Evolutionary conservation across 2,329 filamentous ascomycete species (phyloP).

Genomic region (Aspergillus sergii): DNA sequence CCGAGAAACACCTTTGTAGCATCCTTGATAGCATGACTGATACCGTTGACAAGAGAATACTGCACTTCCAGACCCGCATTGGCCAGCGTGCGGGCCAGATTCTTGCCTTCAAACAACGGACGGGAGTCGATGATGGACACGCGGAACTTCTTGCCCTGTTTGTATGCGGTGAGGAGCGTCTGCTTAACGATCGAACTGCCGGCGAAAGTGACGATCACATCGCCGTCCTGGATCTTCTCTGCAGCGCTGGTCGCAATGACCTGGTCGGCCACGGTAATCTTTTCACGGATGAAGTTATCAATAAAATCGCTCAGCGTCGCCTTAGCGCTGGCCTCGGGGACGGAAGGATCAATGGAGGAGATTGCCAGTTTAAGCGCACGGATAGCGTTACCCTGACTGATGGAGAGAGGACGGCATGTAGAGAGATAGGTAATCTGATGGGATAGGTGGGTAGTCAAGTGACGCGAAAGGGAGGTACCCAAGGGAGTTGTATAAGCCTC

Average conservation of each 20-base stretch:
- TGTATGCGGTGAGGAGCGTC: slow-evolving; percentile 72
- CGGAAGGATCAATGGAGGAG: slow-evolving; percentile 83
- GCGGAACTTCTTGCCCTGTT: slow-evolving; percentile 72
- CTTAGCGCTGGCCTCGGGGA: slow-evolving; percentile 81
- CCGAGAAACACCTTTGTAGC: slow-evolving; percentile 78
- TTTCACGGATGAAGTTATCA: slow-evolving; percentile 86
- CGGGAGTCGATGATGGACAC: slow-evolving; percentile 83
- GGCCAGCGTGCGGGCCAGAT: slow-evolving; percentile 71
- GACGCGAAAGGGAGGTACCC: slow-evolving; percentile 80
- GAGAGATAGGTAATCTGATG: slow-evolving; percentile 95
- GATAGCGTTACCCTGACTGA: slow-evolving; percentile 96
- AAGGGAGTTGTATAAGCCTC: slow-evolving; percentile 88
- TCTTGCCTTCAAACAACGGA: slow-evolving; percentile 69
- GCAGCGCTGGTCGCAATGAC: slow-evolving; percentile 79
- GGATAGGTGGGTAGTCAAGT: slow-evolving; percentile 89
- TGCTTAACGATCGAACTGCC: slow-evolving; percentile 85
- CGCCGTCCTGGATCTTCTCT: slow-evolving; percentile 74
- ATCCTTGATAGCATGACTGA: slow-evolving; percentile 72
- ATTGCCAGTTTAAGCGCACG: slow-evolving; percentile 92
- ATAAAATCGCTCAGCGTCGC: slow-evolving; percentile 76
- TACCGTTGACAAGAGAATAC: slow-evolving; percentile 78
- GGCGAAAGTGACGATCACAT: slow-evolving; percentile 84
- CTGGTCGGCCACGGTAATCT: slow-evolving; percentile 82
- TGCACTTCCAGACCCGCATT: slow-evolving; percentile 73
- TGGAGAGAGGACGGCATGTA: slow-evolving; percentile 91